A percentile compares a stretch with the other conserved stretches of the same genome.
Evolutionary conservation across 495 filamentous ascomycete species (phyloP).

Genomic region (Talaromyces ruber): DNA sequence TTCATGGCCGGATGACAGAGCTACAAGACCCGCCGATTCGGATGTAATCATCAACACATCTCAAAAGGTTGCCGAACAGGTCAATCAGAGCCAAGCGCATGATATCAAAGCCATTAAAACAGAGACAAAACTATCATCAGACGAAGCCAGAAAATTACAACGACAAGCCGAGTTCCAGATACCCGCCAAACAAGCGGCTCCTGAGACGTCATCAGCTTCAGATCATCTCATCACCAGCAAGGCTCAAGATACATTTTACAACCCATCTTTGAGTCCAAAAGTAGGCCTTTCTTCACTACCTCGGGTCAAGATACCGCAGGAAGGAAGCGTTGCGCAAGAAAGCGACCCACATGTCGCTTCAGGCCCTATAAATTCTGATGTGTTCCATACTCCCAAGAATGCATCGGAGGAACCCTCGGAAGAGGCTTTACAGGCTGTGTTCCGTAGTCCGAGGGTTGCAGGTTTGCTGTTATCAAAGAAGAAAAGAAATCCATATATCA

Average conservation of each 20-base stretch:
- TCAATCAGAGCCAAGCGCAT: not conserved
- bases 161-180: conserved; percentile 47
- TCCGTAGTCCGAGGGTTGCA: conserved; percentile 52
- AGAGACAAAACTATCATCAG: conserved; percentile 15
- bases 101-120: not conserved
- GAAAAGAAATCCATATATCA: conserved; percentile 15
- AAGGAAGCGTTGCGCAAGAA: conserved; percentile 35
- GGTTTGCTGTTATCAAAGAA: conserved; percentile 30
- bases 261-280: conserved; percentile 33
- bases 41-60: not conserved
- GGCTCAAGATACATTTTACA: conserved; percentile 52
- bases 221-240: conserved; percentile 29
- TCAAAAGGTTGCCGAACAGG: too few species aligned
- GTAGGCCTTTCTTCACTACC: conserved; percentile 47
- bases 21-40: not conserved
- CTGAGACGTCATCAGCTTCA: conserved; percentile 13
- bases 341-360: conserved; percentile 20
- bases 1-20: not conserved
- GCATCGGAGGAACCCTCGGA: conserved; percentile 39
- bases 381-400: conserved; percentile 37
- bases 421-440: conserved; percentile 51
- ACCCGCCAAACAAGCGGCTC: conserved; percentile 29
- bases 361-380: conserved; percentile 47
- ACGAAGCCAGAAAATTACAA: conserved; percentile 37
- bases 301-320: conserved; percentile 49